Conservation (phyloP, 768 basidiomycete species). For the Podaxis carcinomalis region DNA sequence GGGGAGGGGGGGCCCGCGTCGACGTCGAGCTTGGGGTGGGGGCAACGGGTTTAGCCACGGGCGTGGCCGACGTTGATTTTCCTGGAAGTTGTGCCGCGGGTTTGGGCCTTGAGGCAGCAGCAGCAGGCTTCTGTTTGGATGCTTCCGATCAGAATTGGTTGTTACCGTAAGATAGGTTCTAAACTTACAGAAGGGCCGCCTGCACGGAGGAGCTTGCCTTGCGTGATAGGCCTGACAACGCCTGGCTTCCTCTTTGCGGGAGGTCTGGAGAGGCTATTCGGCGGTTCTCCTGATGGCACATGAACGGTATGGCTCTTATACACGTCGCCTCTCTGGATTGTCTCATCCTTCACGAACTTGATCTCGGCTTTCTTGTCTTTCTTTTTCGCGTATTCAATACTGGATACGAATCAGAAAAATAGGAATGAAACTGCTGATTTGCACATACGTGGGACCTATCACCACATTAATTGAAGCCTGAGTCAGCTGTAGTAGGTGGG, state of each 20-base stretch:
- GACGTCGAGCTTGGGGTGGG: constrained; percentile 22
- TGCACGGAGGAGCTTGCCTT: constrained; percentile 74
- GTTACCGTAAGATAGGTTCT: background rate
- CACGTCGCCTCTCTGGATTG: constrained; percentile 66
- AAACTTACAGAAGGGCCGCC: constrained; percentile 69
- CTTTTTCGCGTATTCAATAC: constrained; percentile 91
- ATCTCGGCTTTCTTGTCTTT: constrained; percentile 91
- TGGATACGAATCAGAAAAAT: constrained; percentile 23
- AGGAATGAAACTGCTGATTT: background rate
- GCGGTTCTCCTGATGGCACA: constrained; percentile 84
- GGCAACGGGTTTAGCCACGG: constrained; percentile 22
- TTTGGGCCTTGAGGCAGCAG: constrained; percentile 41
- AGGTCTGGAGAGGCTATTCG: constrained; percentile 77
- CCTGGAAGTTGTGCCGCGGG: constrained; percentile 66
- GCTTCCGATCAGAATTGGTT: background rate
- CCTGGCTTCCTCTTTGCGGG: constrained; percentile 86
- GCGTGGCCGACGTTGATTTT: constrained; percentile 28
- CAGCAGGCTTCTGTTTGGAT: constrained; percentile 39
- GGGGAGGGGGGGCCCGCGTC: constrained; percentile 28
- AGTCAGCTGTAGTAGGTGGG: constrained; percentile 78
- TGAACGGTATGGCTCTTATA: constrained; percentile 94
- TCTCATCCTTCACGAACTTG: constrained; percentile 87
- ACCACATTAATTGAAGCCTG: constrained; percentile 69
- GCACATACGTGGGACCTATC: constrained; percentile 72
- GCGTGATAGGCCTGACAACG: constrained; percentile 77